Percentiles rank a stretch among this genome's conserved stretches.
Conservation (phyloP, 352 stramenopile genomes). For the Globisporangium rhizosaccharum region DNA sequence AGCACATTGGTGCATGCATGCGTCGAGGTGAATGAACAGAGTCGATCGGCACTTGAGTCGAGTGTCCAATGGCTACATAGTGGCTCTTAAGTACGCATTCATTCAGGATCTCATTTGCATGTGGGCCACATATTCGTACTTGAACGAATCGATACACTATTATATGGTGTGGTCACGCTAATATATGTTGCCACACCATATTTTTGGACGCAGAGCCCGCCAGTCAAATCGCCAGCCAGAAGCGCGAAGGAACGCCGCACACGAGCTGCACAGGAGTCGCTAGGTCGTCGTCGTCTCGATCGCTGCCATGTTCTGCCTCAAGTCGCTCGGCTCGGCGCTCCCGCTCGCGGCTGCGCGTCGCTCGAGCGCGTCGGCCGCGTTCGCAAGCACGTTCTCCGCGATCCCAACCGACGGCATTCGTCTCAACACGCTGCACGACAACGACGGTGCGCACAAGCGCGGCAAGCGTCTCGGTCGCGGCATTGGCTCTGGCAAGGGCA, state of each 20-base stretch:
- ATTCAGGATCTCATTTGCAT: too few relatives aligned
- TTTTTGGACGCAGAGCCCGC: not conserved
- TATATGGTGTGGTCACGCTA: too few relatives aligned
- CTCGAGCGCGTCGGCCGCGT: constrained; percentile 15
- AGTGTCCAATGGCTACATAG: too few relatives aligned
- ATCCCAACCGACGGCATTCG: constrained; percentile 55
- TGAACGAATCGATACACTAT: too few relatives aligned
- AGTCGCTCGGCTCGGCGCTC: constrained; percentile 48
- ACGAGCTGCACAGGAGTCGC: not conserved
- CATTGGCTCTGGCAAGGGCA: constrained; percentile 91
- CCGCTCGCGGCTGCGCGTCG: constrained; percentile 19
- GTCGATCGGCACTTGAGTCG: too few relatives aligned
- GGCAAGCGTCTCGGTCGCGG: constrained; percentile 89
- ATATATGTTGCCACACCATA: too few relatives aligned
- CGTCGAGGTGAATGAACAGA: too few relatives aligned
- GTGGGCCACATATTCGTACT: too few relatives aligned
- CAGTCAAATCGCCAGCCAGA: not conserved
- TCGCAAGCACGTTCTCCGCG: constrained; percentile 48
- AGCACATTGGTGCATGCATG: too few relatives aligned
- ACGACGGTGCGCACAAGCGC: constrained; percentile 85
- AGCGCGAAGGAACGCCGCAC: not conserved
- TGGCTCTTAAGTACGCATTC: too few relatives aligned
- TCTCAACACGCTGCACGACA: constrained; percentile 85
- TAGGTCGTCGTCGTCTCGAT: constrained; percentile 1
- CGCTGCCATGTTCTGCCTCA: constrained; percentile 45